Evolutionary conservation across 768 basidiomycete species (phyloP), one percentile per base, ranked within the genome.

Genomic region (Mycena leptocephala): DNA sequence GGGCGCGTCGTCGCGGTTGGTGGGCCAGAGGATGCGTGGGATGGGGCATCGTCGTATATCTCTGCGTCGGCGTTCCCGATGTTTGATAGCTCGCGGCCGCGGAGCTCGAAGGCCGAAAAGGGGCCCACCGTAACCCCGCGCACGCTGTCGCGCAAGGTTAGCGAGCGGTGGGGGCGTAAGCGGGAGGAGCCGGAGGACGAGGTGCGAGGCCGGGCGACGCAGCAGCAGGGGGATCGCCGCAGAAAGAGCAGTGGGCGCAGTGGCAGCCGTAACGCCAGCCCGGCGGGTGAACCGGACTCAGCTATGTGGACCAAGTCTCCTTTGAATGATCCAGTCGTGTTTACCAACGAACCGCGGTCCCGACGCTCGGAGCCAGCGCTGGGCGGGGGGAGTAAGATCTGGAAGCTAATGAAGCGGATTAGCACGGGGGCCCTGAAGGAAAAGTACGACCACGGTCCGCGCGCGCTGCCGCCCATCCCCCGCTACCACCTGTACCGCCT

Each of bases 401-500:
- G 93, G 93, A 93, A 88, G 82, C 80, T 95, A 64, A 88, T 95
- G 88, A 94, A 93, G 82, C 88, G 92, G 48, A 90, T 95, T 74
- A 94, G 93, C 74, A 89, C 91, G 0, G 91, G 92, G 10, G 92
- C 88, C 11, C 82, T 94, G 53, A 88, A 92, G 70, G 94, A 94
- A 22, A 91, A 88, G 78, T 91, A 88, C 76, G 79, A 77, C 1
- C 70, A 70, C 18, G 70, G 63, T 1, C 48, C 69, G 4, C 73
- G 74, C 20, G 30, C 66, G 18, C 55, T 78, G 16, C 77, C 77
- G 8, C 74, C 74, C 35, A 48, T 78, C 16, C 77, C 77, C 77
- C 77, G 13, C 59, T 76, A 8, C 77, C 77, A 3, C 65, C 70
- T 13, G 26, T 78, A 13, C 77, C 77, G 3, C 74, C 77, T 5